phyloP scores from a whole-genome alignment of 202 grass and related monocot species.

The Schoenoplectus tabernaemontani region DNA sequence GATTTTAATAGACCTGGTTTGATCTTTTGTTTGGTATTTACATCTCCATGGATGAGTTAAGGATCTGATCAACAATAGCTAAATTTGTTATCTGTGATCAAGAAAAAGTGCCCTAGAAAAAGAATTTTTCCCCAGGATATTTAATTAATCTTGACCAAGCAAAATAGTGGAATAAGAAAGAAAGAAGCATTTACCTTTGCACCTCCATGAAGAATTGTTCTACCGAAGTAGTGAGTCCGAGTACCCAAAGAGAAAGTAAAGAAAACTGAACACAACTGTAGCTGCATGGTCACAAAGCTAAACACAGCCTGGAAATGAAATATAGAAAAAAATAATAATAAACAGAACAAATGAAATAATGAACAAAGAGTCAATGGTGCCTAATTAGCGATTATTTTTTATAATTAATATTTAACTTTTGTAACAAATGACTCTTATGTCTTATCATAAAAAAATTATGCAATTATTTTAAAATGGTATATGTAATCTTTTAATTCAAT shows the following conservation, averaged over 20 bases:
- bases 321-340: neutral
- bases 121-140: neutral
- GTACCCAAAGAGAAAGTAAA: slow-evolving; percentile 99
- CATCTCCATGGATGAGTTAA: neutral
- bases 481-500: no score
- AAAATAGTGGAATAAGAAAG: neutral
- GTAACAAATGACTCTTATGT: no score
- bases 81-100: neutral
- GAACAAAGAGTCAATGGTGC: neutral
- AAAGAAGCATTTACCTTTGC: slow-evolving; percentile 44
- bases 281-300: slow-evolving; percentile 90
- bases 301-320: slow-evolving; percentile 62
- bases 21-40: neutral
- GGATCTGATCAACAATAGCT: neutral
- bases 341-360: neutral
- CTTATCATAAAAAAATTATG: no score
- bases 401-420: no score
- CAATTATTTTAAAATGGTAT: no score
- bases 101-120: neutral
- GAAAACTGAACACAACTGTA: slow-evolving; percentile 90
- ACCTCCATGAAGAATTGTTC: slow-evolving; percentile 98
- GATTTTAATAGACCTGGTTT: neutral
- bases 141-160: neutral
- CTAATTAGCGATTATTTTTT: neutral
- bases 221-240: slow-evolving; percentile 94